phyloP scores from a whole-genome alignment of 164 flowering plant species.

The Stephania japonica region DNA sequence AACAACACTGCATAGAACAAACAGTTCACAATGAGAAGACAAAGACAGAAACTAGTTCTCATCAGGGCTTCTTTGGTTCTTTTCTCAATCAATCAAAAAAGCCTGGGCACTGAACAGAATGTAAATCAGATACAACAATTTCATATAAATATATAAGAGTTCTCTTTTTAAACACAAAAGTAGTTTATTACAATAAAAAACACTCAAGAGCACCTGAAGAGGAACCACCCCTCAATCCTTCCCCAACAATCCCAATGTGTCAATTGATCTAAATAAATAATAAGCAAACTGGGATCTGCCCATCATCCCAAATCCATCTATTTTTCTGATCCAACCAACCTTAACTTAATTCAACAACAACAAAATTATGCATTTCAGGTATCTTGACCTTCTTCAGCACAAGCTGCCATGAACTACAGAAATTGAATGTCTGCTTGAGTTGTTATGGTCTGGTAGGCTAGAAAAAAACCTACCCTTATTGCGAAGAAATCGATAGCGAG shows the following conservation, averaged over 20 bases:
- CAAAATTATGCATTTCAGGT: conserved; percentile 8
- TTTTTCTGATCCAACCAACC: background rate
- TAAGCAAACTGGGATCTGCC: background rate
- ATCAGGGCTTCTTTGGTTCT: background rate
- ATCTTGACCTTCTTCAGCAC: conserved; percentile 5
- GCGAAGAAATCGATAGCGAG: conserved; percentile 22
- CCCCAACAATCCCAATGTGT: background rate
- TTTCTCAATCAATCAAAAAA: background rate
- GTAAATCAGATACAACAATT: background rate
- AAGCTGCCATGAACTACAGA: background rate
- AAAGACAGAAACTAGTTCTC: background rate
- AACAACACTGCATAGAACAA: background rate
- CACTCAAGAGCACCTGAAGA: conserved; percentile 7
- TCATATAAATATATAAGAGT: background rate
- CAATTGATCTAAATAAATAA: background rate
- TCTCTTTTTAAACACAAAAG: conserved; percentile 8
- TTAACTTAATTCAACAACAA: background rate
- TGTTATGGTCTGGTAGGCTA: conserved; percentile 10
- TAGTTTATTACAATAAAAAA: conserved; percentile 13
- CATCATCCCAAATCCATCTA: background rate
- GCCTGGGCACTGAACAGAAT: background rate
- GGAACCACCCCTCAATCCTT: background rate
- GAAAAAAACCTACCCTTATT: conserved; percentile 21
- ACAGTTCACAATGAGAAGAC: background rate
- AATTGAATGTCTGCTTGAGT: conserved; percentile 8